Base-by-base conservation (phyloP, 1,139 yeast genomes). In the Blastobotrys petasosporus region DNA sequence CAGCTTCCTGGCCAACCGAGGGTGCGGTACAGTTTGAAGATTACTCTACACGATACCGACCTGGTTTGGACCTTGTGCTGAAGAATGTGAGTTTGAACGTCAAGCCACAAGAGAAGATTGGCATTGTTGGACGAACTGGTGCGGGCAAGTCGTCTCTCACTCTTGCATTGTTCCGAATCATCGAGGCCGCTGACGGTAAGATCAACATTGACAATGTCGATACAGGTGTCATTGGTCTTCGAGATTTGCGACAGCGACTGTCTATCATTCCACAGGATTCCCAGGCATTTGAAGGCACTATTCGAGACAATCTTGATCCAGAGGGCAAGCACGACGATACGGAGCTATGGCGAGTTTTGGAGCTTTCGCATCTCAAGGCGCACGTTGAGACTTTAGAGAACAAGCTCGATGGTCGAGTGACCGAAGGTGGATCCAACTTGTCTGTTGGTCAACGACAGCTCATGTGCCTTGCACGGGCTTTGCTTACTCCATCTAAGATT, bases 211-310 rank as follows among this genome's bases (percentile, higher is more conserved):
- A 92, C 66, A 76, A 72, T 23, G 59, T 88, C 15, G 70, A 84
- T 53, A 87, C 92, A 8, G 71, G 79, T 42, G 57, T 70, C 12
- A 80, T 92, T 57, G 97, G 97, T 2, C 72, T 92, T 50, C 75
- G 72, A 49, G 97, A 92, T 62, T 74, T 92, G 60, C 80, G 98
- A 67, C 87, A 85, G 48, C 79, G 79, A 52, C 70, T 92, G 46
- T 85, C 95, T 0, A 92, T 92, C 55, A 92, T 92, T 57, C 98
- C 98, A 1, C 98, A 92, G 66, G 98, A 92, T 61, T 86, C 97
- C 0, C 97, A 92, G 66, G 94, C 90, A 4, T 90, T 92, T 62
- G 90, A 87, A 68, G 98, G 98, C 35, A 77, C 95, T 0, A 73
- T 92, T 39, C 76, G 95, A 59, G 82, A 85, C 39, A 92, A 92